Base-by-base conservation (phyloP, 768 basidiomycete genomes). In the Cystofilobasidium bisporidii region DNA sequence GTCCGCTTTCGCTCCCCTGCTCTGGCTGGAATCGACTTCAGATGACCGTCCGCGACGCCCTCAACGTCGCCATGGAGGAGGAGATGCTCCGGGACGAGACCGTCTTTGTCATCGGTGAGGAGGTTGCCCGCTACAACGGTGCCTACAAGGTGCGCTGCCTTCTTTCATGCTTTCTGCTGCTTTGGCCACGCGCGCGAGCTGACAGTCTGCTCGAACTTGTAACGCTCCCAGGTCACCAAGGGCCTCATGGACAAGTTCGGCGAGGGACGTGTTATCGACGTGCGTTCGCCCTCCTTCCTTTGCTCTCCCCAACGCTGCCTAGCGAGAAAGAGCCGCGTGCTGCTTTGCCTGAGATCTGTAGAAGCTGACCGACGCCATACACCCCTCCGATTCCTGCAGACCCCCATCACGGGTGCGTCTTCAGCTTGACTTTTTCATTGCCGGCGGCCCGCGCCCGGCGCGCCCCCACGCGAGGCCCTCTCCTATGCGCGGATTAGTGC, bases 181-280 rank as follows among this genome's bases (percentile, higher is more conserved):
- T 15, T 38, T 10, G 12, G 32, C 33, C 26, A 24, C 33, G 38
- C 22, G 4, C 18, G 24, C 30, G 58, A 33, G 30, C 32, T 59
- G 30, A 45, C 26, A 24, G 20, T 59, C 36, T 36, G 17, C 10
- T 36, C 47, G 62, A 11, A 43, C 61, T 11, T 28, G 24, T 9
- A 50, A 6, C 8, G 24, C 59, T 22, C 59, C 17, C 67, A 96
- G 92, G 86, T 99, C 76, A 97, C 96, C 72, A 99, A 98, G 80
- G 94, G 94, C 65, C 86, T 99, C 38, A 82, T 97, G 76, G 96
- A 99, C 83, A 97, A 97, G 82, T 99, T 96, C 72, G 96, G 96
- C 71, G 94, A 97, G 81, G 92, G 88, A 81, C 88, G 96, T 64
- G 96, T 99, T 67, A 87, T 99, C 69, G 96, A 99, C 78, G 79